Conservation (phyloP, 2,329 filamentous ascomycete genomes). For the Aspergillus nomiae region DNA sequence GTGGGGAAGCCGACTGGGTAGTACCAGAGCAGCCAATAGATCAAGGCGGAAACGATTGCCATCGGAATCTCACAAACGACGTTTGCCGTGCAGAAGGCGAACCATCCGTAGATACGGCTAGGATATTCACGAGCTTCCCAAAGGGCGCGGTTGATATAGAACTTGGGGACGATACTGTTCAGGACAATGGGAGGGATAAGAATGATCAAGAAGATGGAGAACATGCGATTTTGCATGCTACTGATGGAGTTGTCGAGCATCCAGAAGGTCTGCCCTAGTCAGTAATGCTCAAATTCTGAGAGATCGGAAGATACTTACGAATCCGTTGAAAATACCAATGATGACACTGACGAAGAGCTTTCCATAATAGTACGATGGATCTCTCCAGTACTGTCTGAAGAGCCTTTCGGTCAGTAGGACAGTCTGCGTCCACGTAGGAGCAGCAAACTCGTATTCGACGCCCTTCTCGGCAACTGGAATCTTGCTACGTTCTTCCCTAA, state of each 20-base stretch:
- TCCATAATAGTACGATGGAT: conserved; percentile 74
- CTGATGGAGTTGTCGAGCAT: conserved; percentile 65
- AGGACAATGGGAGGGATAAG: conserved; percentile 70
- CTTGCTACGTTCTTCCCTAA: conserved; percentile 61
- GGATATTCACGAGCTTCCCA: conserved; percentile 76
- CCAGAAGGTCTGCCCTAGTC: conserved; percentile 63
- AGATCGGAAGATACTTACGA: conserved; percentile 38
- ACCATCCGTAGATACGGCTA: conserved; percentile 74
- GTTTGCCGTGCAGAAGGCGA: conserved; percentile 74
- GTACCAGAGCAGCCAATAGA: conserved; percentile 79
- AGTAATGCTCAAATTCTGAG: neutral
- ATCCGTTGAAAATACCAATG: conserved; percentile 76
- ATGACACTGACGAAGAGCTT: conserved; percentile 73
- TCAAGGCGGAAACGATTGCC: conserved; percentile 62
- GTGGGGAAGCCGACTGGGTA: conserved; percentile 71
- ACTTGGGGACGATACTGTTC: conserved; percentile 75
- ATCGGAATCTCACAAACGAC: conserved; percentile 72
- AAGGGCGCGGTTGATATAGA: conserved; percentile 70
- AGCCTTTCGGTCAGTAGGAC: conserved; percentile 68
- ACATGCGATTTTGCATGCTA: conserved; percentile 77
- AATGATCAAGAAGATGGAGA: conserved; percentile 68
- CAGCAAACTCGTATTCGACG: conserved; percentile 63
- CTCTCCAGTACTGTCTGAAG: conserved; percentile 74
- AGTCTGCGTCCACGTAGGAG: conserved; percentile 64
- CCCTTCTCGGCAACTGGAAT: conserved; percentile 45